Evolutionary conservation across 2,329 filamentous ascomycete genomes (phyloP).

Genomic region (Diaporthe nobilis): DNA sequence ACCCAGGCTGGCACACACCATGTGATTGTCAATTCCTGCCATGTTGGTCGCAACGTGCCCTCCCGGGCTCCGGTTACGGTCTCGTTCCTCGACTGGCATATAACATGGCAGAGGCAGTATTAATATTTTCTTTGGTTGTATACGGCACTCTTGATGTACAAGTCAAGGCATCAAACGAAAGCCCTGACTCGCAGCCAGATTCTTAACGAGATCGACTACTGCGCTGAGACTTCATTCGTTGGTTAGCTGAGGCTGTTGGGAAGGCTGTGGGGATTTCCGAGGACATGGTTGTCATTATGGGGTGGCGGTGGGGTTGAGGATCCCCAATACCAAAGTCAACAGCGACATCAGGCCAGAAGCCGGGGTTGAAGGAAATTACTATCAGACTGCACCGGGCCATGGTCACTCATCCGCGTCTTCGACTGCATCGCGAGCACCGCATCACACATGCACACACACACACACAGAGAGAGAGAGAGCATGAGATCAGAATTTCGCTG

Average conservation of each 20-base stretch:
- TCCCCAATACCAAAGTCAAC: conserved; percentile 36
- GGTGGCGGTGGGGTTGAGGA: conserved; percentile 44
- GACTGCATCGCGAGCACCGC: background rate
- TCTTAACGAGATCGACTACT: conserved; percentile 39
- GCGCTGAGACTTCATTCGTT: conserved; percentile 42
- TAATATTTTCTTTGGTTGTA: background rate
- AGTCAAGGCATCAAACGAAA: conserved; percentile 21
- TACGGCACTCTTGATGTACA: background rate
- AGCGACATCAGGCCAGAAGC: conserved; percentile 11
- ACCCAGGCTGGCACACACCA: no score
- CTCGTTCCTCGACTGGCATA: background rate
- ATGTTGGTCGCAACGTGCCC: background rate
- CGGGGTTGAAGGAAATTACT: background rate
- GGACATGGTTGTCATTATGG: conserved; percentile 40
- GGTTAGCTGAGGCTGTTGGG: conserved; percentile 42
- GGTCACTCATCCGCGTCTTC: no score
- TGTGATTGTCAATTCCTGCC: background rate
- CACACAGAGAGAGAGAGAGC: background rate
- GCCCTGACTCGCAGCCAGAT: conserved; percentile 42
- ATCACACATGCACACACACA: background rate
- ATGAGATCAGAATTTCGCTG: conserved; percentile 24
- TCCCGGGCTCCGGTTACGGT: background rate
- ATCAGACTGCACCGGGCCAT: background rate
- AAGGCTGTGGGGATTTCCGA: conserved; percentile 39
- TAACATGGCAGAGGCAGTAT: background rate